Base-by-base conservation (phyloP, 371 early-diverging fungal species). In the Apophysomyces sp. region DNA sequence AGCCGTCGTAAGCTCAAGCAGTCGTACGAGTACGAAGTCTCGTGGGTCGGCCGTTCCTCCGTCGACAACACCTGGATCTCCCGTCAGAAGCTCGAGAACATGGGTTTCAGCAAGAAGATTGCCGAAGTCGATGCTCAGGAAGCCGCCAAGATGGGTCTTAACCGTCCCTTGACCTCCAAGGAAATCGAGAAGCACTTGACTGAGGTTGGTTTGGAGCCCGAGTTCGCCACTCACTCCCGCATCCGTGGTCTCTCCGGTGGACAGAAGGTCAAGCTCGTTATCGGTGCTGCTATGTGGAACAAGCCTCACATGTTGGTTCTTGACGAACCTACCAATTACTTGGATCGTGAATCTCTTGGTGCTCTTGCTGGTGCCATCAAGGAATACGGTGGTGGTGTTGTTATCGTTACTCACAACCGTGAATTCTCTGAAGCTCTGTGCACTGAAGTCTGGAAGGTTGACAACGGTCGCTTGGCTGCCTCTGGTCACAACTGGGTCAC, bases 241-340 rank as follows among this genome's bases (percentile, higher is more conserved):
- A 91, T 93, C 80, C 85, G 85, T 76, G 92, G 90, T 80, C 84
- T 95, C 21, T 92, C 93, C 60, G 96, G 94, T 73, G 94, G 96
- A 58, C 94, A 95, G 71, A 95, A 95, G 83, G 92, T 91, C 74
- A 90, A 92, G 84, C 84, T 95, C 27, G 92, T 91, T 41, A 83
- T 94, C 60, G 93, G 88, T 61, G 92, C 91, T 59, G 88, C 90
- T 61, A 88, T 90, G 87, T 91, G 92, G 91, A 84, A 87, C 77
- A 83, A 85, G 62, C 94, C 94, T 61, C 93, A 94, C 74, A 87
- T 94, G 71, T 71, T 95, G 58, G 92, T 94, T 63, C 78, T 93
- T 66, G 94, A 95, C 72, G 94, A 95, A 77, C 94, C 94, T 65
- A 94, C 93, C 72, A 91, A 91, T 70, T 91, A 91, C 69, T 73